These are phyloP conservation scores for Blastobotrys capitulatus DNA, from an alignment of 1,139 yeast genomes.

Conservation along the genomic window DNA sequence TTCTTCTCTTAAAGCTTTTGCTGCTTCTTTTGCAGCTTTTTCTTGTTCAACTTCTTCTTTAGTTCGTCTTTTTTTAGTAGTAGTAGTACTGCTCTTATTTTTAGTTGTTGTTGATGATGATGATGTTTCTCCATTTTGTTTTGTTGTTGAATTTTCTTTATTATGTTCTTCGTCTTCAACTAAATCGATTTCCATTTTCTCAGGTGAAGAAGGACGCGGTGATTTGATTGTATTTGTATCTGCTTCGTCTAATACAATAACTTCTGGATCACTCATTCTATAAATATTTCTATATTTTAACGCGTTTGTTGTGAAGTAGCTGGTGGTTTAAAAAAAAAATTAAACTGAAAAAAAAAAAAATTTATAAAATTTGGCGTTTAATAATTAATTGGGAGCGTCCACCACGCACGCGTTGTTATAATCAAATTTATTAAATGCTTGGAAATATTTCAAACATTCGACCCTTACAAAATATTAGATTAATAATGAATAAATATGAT, in stretches of 20 bases:
- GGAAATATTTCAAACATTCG: no score
- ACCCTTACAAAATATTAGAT: no score
- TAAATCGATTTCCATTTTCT: neutral
- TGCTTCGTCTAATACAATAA: neutral
- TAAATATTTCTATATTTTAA: no score
- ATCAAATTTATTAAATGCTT: no score
- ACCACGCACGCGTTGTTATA: no score
- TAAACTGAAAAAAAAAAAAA: no score
- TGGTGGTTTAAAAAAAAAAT: no score
- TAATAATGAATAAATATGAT: no score
- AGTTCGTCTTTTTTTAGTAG: neutral
- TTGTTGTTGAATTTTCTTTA: neutral
- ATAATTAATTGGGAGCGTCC: no score
- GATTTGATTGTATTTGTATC: neutral
- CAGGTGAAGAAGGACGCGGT: neutral
- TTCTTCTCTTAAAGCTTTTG: constrained; percentile 6
- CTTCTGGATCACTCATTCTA: neutral
- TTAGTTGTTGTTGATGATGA: no score
- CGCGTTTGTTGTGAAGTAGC: no score
- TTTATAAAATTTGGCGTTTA: no score
- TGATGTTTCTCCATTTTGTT: neutral
- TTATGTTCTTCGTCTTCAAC: neutral
- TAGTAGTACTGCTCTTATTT: neutral
- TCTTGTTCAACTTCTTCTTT: neutral
- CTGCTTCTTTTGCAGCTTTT: neutral